A percentile compares a stretch with the other conserved stretches of the same genome.
Conservation (phyloP, 2,329 filamentous ascomycete genomes). For the Drechslerella coelobrocha region DNA sequence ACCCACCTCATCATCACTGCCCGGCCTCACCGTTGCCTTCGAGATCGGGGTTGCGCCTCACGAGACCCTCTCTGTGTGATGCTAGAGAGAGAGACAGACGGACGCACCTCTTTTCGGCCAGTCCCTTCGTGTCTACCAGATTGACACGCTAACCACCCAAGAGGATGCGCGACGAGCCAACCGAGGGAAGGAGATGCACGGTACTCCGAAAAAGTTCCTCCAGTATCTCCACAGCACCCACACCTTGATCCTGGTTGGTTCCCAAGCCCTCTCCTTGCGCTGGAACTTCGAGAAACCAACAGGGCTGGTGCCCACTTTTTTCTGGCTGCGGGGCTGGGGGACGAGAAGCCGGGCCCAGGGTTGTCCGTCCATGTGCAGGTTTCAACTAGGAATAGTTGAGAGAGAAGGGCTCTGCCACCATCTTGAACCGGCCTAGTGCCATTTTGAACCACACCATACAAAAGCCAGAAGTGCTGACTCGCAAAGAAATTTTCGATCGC, state of each 20-base stretch:
- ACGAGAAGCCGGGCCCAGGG: conserved; percentile 51
- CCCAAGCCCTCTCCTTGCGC: conserved; percentile 45
- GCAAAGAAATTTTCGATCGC: conserved; percentile 46
- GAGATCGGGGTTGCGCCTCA: conserved; percentile 48
- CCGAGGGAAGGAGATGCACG: conserved; percentile 51
- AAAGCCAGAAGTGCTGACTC: conserved; percentile 36
- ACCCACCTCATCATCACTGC: conserved; percentile 9
- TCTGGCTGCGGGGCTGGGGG: conserved; percentile 50
- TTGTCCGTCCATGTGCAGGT: conserved; percentile 51
- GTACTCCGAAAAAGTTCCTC: conserved; percentile 50
- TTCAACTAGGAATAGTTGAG: conserved; percentile 50
- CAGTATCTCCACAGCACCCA: conserved; percentile 49
- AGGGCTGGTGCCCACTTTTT: conserved; percentile 51
- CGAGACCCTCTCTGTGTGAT: conserved; percentile 42
- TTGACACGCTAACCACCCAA: conserved; percentile 39
- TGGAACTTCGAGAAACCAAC: conserved; percentile 52
- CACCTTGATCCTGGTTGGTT: conserved; percentile 43
- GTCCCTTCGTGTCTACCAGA: conserved; percentile 41
- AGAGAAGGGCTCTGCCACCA: conserved; percentile 47
- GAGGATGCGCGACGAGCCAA: conserved; percentile 49
- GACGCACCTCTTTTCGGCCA: conserved; percentile 28
- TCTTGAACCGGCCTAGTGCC: conserved; percentile 44
- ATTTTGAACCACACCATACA: conserved; percentile 39
- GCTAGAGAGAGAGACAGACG: conserved; percentile 21
- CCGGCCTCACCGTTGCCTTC: conserved; percentile 15